Evolutionary conservation across 2,329 filamentous ascomycete genomes (phyloP), one percentile per base, ranked within the genome.

Genomic region (Fusarium nanum): DNA sequence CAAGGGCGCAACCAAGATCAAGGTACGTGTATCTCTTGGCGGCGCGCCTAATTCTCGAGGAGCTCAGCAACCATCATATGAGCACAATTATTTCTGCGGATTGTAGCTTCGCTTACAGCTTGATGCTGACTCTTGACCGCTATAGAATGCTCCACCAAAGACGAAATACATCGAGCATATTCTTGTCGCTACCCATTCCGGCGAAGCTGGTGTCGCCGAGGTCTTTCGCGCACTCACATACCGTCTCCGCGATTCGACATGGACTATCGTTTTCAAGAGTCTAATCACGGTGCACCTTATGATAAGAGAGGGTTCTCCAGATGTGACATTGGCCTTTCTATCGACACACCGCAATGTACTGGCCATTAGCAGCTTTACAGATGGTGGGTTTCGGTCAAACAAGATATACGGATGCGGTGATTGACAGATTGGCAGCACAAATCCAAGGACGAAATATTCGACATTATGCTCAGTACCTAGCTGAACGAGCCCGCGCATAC

Each of bases 101-200:
- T 18, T 11, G 8, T 9, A 40, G 12, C 16, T 28, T 11, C 2
- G 6, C 5, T 10, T 30, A 20, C 9, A 20, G 34, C 40, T 25
- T 34, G 23, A 25, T 66, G 25, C 63, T 66, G 37, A 66, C 49
- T 6, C 40, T 23, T 16, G n/a, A 34, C 32, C 47, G 34, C 22
- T 45, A 18, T 49, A 97, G 93, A 92, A 94, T 82, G 96, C 96
- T 73, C 93, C 96, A 68, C 96, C 96, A 54, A 99, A 99, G 84
- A 96, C 95, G 60, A 99, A 99, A 83, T 99, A 98, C 84, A 97
- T 99, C 84, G 96, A 99, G 81, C 94, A 98, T 79, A 98, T 99
- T 78, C 88, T 99, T 60, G 88, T 98, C 73, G 95, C 96, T 69
- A 99, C 96, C 40, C 93, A 98, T 82, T 92, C 94, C 23, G 96